phyloP scores from a whole-genome alignment of 1,284 basidiomycete species.

The Sanguinoderma infundibulare region DNA sequence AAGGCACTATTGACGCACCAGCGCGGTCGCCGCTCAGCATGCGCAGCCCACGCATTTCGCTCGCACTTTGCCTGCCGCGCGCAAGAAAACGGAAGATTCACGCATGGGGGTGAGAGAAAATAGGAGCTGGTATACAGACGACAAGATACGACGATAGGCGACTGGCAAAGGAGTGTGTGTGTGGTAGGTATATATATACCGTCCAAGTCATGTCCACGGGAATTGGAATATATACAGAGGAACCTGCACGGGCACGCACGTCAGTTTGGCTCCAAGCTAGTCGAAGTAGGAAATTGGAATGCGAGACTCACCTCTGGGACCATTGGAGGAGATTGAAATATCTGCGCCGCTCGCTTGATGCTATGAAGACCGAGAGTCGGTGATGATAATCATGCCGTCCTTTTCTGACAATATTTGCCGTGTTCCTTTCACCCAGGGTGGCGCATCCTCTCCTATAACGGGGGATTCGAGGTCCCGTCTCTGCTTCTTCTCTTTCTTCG shows the following conservation, averaged over 20 bases:
- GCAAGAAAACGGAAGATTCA: neutral
- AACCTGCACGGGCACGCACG: slow-evolving; percentile 3
- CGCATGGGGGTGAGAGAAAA: neutral
- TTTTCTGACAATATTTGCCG: slow-evolving; percentile 32
- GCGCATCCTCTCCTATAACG: slow-evolving; percentile 33
- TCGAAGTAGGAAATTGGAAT: neutral
- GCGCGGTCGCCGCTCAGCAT: slow-evolving; percentile 2
- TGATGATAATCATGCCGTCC: slow-evolving; percentile 29
- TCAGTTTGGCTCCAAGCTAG: neutral
- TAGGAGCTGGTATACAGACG: slow-evolving; percentile 20
- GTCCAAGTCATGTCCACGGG: neutral
- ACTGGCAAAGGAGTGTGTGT: slow-evolving; percentile 18
- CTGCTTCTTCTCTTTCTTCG: slow-evolving; percentile 21
- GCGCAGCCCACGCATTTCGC: neutral
- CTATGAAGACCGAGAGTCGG: slow-evolving; percentile 16
- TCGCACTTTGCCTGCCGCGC: neutral
- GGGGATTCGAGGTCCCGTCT: slow-evolving; percentile 33
- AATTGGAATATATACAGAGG: slow-evolving; percentile 11
- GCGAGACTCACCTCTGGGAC: slow-evolving; percentile 19
- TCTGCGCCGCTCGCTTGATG: neutral
- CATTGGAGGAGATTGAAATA: slow-evolving; percentile 1
- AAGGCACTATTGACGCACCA: slow-evolving; percentile 19
- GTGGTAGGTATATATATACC: slow-evolving; percentile 10
- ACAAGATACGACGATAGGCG: slow-evolving; percentile 1
- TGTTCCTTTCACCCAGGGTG: slow-evolving; percentile 38